phyloP scores from a whole-genome alignment of 1,139 yeast genomes.

The Geotrichum klebahnii region DNA sequence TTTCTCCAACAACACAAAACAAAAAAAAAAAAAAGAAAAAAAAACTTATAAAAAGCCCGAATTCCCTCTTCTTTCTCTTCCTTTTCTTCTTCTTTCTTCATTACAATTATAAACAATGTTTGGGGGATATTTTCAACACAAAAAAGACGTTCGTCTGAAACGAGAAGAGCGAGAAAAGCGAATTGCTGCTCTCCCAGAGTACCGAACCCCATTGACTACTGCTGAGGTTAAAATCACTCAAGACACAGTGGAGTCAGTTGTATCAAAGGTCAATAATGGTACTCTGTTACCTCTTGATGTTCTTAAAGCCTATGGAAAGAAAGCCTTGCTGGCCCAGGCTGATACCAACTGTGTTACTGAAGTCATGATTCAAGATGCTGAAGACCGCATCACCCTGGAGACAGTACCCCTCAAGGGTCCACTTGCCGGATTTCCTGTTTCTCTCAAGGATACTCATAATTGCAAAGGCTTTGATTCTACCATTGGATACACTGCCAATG shows the following conservation, averaged over 20 bases:
- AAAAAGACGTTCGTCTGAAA: slow-evolving; percentile 31
- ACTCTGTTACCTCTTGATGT: slow-evolving; percentile 36
- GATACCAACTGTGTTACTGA: slow-evolving; percentile 41
- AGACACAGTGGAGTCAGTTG: slow-evolving; percentile 34
- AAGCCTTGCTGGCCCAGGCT: slow-evolving; percentile 39
- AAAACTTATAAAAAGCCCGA: not conserved
- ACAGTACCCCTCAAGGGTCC: slow-evolving; percentile 44
- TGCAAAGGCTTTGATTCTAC: slow-evolving; percentile 52
- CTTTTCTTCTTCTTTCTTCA: not conserved
- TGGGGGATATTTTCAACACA: slow-evolving; percentile 24
- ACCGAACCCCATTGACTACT: slow-evolving; percentile 36
- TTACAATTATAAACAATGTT: slow-evolving; percentile 3
- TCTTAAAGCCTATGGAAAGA: slow-evolving; percentile 42
- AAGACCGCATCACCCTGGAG: slow-evolving; percentile 25
- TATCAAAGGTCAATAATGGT: slow-evolving; percentile 35
- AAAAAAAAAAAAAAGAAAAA: not conserved
- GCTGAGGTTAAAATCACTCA: slow-evolving; percentile 34
- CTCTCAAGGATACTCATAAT: slow-evolving; percentile 51
- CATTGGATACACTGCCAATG: slow-evolving; percentile 48
- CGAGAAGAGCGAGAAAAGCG: slow-evolving; percentile 38
- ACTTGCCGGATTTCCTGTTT: slow-evolving; percentile 65
- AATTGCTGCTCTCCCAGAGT: slow-evolving; percentile 36
- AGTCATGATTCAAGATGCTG: slow-evolving; percentile 40
- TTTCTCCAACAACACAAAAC: not conserved
- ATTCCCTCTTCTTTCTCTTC: not conserved